Evolutionary conservation across 345 rosid genomes (phyloP), one percentile per base, ranked within the genome.

Genomic region (Pugionium dolabratum): DNA sequence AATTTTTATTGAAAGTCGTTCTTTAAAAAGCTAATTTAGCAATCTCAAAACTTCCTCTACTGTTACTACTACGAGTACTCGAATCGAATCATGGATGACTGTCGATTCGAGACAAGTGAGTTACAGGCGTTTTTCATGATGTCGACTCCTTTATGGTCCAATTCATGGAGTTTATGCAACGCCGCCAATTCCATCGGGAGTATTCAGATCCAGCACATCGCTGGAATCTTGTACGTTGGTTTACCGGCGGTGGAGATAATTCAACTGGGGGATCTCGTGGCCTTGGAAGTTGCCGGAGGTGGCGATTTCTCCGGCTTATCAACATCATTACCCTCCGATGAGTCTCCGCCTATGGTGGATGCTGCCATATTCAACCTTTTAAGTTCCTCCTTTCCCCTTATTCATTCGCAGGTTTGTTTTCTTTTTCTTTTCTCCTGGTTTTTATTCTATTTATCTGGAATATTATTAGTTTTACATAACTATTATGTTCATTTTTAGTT

Each of bases 51-150:
- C 26, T 5, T 33, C 45, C 32, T 1, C 36, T 30, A 26, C 56
- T 29, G 8, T 29, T 1, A 7, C 37, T 55, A 18, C 41, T 31
- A 2, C 8, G 7, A 53, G 40, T 32, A 6, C 28, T 9, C 9
- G 26, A 57, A 29, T 44, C 33, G 5, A 40, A 50, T 2, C 62
- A 73, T 73, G 77, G 67, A 53, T 26, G 77, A 66, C 7, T 45
- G 54, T 73, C 76, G 88, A 64, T 86, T 88, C 63, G 98, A 90
- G 79, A 82, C 83, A 52, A 86, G 95, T 71, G 98, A 90, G 85
- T 69, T 84, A 73, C 78, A 80, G 59, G 96, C 96, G 5, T 71
- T 34, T 27, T 77, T 82, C 65, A 11, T 93, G 48, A 79, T 82
- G 8, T 81, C 97, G 4, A 90, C 88, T 7, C 81, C 85, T 0